Evolutionary conservation across 495 filamentous ascomycete genomes (phyloP).

Genomic region (Tuber borchii): DNA sequence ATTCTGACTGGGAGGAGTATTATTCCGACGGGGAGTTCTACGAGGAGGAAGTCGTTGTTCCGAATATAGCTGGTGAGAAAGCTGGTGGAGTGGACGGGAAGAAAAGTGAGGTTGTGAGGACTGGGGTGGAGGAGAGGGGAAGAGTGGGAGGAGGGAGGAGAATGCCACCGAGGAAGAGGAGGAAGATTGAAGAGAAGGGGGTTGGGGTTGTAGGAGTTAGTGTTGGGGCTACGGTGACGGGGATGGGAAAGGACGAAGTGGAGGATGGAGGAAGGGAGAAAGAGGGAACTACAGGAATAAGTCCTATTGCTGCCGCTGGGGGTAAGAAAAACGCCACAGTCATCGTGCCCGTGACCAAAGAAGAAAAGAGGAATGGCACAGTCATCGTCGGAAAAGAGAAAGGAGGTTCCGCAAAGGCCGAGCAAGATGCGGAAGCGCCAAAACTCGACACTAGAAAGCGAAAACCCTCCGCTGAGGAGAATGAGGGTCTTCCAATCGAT

Average conservation of each 20-base stretch:
- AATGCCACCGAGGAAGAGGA: neutral
- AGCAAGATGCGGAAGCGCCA: neutral
- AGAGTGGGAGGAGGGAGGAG: constrained; percentile 5
- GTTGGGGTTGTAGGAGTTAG: constrained; percentile 1
- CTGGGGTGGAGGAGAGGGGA: neutral
- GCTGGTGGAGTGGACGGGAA: neutral
- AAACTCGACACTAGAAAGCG: neutral
- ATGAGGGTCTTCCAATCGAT: neutral
- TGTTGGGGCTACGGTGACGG: neutral
- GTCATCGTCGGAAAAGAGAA: neutral
- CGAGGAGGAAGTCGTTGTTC: constrained; percentile 21
- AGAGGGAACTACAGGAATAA: neutral
- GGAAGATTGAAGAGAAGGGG: neutral
- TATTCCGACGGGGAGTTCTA: constrained; percentile 34
- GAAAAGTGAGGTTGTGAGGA: neutral
- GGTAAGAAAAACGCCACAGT: neutral
- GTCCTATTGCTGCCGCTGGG: neutral
- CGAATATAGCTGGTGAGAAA: constrained; percentile 15
- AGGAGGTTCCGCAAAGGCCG: neutral
- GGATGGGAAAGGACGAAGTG: neutral
- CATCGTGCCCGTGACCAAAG: neutral
- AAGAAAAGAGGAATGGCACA: neutral
- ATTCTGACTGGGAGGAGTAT: constrained; percentile 35
- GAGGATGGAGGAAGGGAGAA: neutral
- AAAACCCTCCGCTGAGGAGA: neutral